phyloP scores from a whole-genome alignment of 352 stramenopile species.

The Discostella stelligera region DNA sequence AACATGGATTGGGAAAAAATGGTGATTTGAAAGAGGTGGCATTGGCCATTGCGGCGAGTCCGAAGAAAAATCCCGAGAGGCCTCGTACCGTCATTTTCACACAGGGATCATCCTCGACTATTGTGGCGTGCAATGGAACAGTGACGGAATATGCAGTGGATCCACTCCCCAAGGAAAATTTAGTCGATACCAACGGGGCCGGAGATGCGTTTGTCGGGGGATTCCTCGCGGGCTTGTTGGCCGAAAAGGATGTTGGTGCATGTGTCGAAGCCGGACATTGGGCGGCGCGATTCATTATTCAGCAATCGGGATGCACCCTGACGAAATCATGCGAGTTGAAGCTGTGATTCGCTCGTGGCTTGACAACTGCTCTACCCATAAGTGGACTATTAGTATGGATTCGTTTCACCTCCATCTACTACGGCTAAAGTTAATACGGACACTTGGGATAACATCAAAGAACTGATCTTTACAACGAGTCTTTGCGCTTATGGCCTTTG shows the following conservation, averaged over 20 bases:
- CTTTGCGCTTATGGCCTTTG: background rate
- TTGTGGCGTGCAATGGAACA: slow-evolving; percentile 93
- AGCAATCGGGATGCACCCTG: slow-evolving; percentile 95
- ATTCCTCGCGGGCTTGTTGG: slow-evolving; percentile 93
- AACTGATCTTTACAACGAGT: background rate
- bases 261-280: slow-evolving; percentile 96
- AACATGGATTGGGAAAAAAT: slow-evolving; percentile 61
- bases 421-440: too few species aligned
- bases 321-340: slow-evolving; percentile 89
- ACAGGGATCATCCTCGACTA: slow-evolving; percentile 92
- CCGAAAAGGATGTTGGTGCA: slow-evolving; percentile 87
- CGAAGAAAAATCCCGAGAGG: slow-evolving; percentile 90
- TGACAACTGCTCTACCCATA: too few species aligned
- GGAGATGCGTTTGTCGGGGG: slow-evolving; percentile 99
- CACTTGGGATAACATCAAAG: too few species aligned
- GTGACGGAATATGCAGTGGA: slow-evolving; percentile 91
- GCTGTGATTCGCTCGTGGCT: too few species aligned
- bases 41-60: slow-evolving; percentile 89
- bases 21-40: slow-evolving; percentile 86
- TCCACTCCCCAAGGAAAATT: slow-evolving; percentile 85
- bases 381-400: too few species aligned
- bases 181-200: slow-evolving; percentile 99
- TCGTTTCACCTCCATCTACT: too few species aligned
- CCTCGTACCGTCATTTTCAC: slow-evolving; percentile 97
- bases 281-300: slow-evolving; percentile 95